Base-by-base conservation (phyloP, 2,329 filamentous ascomycete genomes). In the Mycosphaerelloides madeirae region DNA sequence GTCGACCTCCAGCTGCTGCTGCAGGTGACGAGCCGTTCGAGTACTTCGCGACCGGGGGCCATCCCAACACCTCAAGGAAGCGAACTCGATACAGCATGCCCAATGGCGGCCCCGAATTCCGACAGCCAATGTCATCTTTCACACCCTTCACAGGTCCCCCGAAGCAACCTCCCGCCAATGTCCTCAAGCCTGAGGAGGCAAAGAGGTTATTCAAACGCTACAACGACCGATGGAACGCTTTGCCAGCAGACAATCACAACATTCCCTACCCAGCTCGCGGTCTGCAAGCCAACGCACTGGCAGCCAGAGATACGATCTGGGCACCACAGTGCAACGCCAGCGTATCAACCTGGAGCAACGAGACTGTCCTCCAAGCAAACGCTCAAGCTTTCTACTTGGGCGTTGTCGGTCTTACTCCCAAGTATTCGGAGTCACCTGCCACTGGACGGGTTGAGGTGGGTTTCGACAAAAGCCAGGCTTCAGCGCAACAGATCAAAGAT, bases 321-420 rank as follows among this genome's bases (percentile, higher is more conserved):
- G 58, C 60, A 2, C 58, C 57, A 3, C 38, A 38, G 3, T 46
- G 57, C 36, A 46, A 29, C 33, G 42, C 54, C 3, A 44, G 45
- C 28, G 46, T 52, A 2, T 48, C 52, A 4, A 56, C 57, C 3
- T 64, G 61, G 61, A 62, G 59, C 9, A 48, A 57, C n/a, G 60
- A 62, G 33, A 52, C 53, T 1, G 44, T 62, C 14, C 60, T 62
- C 54, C 55, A 62, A 52, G 60, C 59, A 22, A 64, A 64, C 41
- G 55, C 54, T 7, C 57, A 62, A 42, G 56, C 57, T 6, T 63
- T 64, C 55, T 64, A 57, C 37, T 46, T 63, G 3, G 52, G 54
- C 29, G 58, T 56, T 3, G 53, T 57, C 3, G 55, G 49, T 3
- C 35, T 64, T 9, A 28, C 41, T 3, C 58, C 60, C 6, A 37